These are phyloP conservation scores for Septoria petroselini DNA, from an alignment of 2,329 filamentous ascomycete genomes.

Conservation along the genomic window DNA sequence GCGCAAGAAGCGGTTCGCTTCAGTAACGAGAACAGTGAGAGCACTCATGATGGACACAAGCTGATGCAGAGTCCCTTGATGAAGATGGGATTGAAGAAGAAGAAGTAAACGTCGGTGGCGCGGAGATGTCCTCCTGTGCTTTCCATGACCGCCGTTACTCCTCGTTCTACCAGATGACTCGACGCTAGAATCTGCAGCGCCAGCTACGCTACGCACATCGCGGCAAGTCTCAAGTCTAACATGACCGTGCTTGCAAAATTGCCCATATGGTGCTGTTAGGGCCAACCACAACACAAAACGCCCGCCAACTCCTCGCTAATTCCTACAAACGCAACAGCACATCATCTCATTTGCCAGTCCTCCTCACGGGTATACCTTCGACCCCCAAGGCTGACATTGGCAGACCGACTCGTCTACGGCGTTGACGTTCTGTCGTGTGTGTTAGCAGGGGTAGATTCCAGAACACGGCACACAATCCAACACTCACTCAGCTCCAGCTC, in stretches of 20 bases:
- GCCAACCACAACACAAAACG: background rate
- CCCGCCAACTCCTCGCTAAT: slow-evolving; percentile 8
- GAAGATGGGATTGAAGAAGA: slow-evolving; percentile 20
- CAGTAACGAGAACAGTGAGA: slow-evolving; percentile 20
- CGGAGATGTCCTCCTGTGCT: background rate
- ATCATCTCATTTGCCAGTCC: too few relatives aligned
- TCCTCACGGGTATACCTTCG: too few relatives aligned
- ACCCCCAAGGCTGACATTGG: slow-evolving; percentile 15
- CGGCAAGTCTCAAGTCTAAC: too few relatives aligned
- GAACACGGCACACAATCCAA: background rate
- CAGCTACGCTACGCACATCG: too few relatives aligned
- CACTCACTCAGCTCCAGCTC: slow-evolving; percentile 49
- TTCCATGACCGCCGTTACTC: too few relatives aligned
- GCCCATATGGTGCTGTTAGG: too few relatives aligned
- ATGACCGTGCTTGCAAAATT: too few relatives aligned
- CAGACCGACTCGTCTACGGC: slow-evolving; percentile 24
- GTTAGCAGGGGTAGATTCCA: background rate
- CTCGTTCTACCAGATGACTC: too few relatives aligned
- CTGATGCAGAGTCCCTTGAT: slow-evolving; percentile 22
- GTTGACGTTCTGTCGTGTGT: slow-evolving; percentile 30
- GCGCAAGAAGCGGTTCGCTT: slow-evolving; percentile 18
- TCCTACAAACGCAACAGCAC: background rate
- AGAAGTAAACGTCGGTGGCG: slow-evolving; percentile 12
- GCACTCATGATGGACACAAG: slow-evolving; percentile 21
- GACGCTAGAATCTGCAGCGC: too few relatives aligned